Percentiles rank a stretch among this genome's conserved stretches.
Evolutionary conservation across 2,329 filamentous ascomycete species (phyloP).

Genomic region (Rhynchosporium graminicola): DNA sequence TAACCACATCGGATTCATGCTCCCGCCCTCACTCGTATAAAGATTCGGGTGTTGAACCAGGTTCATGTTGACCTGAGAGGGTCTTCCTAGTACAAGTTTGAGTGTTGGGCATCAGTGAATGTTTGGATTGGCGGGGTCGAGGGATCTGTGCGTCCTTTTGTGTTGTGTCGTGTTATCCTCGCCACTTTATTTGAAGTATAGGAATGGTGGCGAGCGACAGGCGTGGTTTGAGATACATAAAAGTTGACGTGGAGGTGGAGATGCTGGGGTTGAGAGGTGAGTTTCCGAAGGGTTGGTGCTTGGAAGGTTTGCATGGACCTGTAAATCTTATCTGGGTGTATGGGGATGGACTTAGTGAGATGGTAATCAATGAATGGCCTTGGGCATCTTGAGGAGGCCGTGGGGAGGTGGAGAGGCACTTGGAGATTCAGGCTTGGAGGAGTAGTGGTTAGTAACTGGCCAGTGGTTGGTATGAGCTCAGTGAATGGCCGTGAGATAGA

Average conservation of each 20-base stretch:
- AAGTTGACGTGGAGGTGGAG: not conserved
- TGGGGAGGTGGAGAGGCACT: not conserved
- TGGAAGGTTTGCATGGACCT: not conserved
- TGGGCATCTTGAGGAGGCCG: not conserved
- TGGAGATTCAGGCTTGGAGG: not conserved
- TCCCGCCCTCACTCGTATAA: not conserved
- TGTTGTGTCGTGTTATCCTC: not conserved
- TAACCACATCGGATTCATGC: slow-evolving; percentile 8
- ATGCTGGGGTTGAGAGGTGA: not conserved
- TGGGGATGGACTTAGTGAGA: too few species aligned
- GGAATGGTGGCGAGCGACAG: not conserved
- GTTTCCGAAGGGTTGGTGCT: slow-evolving; percentile 1
- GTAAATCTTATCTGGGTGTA: not conserved
- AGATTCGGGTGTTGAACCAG: not conserved
- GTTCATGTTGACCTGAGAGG: not conserved
- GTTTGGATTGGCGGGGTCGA: not conserved
- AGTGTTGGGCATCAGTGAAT: not conserved
- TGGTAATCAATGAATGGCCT: not conserved
- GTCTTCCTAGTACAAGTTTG: not conserved
- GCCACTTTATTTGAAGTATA: not conserved
- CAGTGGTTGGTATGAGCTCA: not conserved
- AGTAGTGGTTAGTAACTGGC: not conserved
- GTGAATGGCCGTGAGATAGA: not conserved
- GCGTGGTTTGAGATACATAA: too few species aligned
- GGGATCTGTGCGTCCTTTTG: not conserved